Evolutionary conservation across 2,329 filamentous ascomycete species (phyloP), one percentile per base, ranked within the genome.

Genomic region (Penicillium sp.): DNA sequence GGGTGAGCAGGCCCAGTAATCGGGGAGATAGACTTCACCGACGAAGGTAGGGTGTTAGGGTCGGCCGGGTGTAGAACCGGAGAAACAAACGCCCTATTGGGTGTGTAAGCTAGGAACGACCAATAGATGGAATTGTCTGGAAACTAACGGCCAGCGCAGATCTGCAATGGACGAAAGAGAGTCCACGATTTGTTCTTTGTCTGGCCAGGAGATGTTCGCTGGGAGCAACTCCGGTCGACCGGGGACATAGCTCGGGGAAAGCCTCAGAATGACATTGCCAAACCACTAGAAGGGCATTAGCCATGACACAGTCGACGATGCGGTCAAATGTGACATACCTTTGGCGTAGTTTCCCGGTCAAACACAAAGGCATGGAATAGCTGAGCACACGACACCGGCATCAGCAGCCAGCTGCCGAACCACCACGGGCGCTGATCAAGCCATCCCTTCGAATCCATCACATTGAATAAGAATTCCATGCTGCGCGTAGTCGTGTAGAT

Each of bases 1-100:
- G 91, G 91, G 59, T 97, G 91, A 0, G 91, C 91, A 18, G 85
- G 79, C 1, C 85, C 83, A 1, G 87, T 88, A 39, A 97, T 80
- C 1, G 89, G 86, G 0, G 83, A 76, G 41, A 96, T 83, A 9
- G 77, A 70, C 15, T 94, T 76, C 3, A 81, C 73, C 3, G 77
- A 60, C 0, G 86, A 80, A 0, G 94, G 79, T 1, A 73, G 54
- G 3, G 64, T 62, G 33, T 70, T 64, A 10, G 78, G 76, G 54
- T 81, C 80, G 47, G 74, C 74, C 0, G 90, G 90, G 65, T 94
- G 94, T 42, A 96, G 77, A 27, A 89, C 91, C 1, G 91, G 91
- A 0, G 87, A 91, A 35, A 86, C 76, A 63, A 89, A 95, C 0
- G 84, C 73, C 23, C 84, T 9, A 10, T 7, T 5, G 11, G 10